A percentile compares a stretch with the other conserved stretches of the same genome.
Evolutionary conservation across 805 yeast species (phyloP).

Genomic region (Komagataella populi): DNA sequence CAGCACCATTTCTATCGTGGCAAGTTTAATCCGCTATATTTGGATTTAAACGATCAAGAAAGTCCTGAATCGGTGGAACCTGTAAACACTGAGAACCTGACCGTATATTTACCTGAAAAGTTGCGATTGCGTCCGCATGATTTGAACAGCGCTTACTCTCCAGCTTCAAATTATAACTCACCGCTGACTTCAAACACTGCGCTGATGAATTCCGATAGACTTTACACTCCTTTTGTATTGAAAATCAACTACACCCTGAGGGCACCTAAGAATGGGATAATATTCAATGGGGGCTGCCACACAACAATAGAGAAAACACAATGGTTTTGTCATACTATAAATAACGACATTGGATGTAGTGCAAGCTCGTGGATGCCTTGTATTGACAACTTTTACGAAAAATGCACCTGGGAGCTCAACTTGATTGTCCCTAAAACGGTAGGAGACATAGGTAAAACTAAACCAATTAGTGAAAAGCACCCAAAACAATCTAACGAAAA

Average conservation of each 20-base stretch:
- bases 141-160: constrained; percentile 20
- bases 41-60: constrained; percentile 24
- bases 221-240: constrained; percentile 63
- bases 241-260: constrained; percentile 51
- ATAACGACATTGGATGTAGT: constrained; percentile 62
- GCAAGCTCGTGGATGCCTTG: constrained; percentile 99
- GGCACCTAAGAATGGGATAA: constrained; percentile 62
- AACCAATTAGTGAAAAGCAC: constrained; percentile 25
- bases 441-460: constrained; percentile 46
- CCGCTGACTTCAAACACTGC: constrained; percentile 17
- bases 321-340: constrained; percentile 84
- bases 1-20: constrained; percentile 50
- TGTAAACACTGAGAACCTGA: constrained; percentile 48
- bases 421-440: constrained; percentile 74
- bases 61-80: constrained; percentile 11
- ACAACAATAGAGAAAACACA: constrained; percentile 27
- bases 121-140: constrained; percentile 50
- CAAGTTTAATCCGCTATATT: constrained; percentile 37
- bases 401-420: constrained; percentile 86
- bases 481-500: constrained; percentile 17
- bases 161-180: constrained; percentile 19
- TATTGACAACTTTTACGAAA: constrained; percentile 75
- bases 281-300: constrained; percentile 51
- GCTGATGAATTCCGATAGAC: constrained; percentile 23
- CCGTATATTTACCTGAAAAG: constrained; percentile 49